Base-by-base conservation (phyloP, 768 basidiomycete species). In the Phanerochaete sordida region DNA sequence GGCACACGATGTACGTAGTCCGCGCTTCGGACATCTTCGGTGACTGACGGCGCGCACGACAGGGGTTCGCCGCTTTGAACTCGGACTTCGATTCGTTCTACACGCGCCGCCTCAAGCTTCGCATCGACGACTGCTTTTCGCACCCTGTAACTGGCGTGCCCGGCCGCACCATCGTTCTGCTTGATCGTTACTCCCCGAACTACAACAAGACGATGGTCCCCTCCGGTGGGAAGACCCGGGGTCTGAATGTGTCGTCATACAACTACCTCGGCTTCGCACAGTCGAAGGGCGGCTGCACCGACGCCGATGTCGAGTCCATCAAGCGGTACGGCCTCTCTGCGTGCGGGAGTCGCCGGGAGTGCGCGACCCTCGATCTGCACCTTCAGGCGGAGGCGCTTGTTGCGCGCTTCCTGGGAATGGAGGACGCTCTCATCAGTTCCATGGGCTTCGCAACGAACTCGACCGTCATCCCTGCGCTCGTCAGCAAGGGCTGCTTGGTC, bases 81-180 rank as follows among this genome's bases (percentile, higher is more conserved):
- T 97, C 95, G 9, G 97, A 98, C 73, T 98, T 98, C 66, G 96
- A 98, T 74, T 98, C 97, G 6, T 99, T 98, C 78, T 98, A 98
- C 80, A 96, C 95, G 61, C 93, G 96, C 53, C 89, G 95, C 3
- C 84, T 98, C 64, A 98, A 98, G 73, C 80, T 82, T 12, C 93
- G 96, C 57, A 88, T 98, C 76, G 95, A 97, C 68, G 95, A 98
- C 70, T 96, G 94, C 70, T 98, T 98, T 76, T 85, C 88, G 1
- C 86, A 92, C 59, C 96, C 96, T 16, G 84, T 92, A 56, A 97
- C 96, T 0, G 93, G 94, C 33, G 96, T 98, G 30, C 93, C 97
- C 3, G 96, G 95, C 4, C 93, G 97, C 50, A 95, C 95, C 26
- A 91, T 97, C 69, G 73, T 86, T 46, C 80, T 91, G 58, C 82